phyloP scores from a whole-genome alignment of 2,329 filamentous ascomycete species.

The Stenocarpella maydis region DNA sequence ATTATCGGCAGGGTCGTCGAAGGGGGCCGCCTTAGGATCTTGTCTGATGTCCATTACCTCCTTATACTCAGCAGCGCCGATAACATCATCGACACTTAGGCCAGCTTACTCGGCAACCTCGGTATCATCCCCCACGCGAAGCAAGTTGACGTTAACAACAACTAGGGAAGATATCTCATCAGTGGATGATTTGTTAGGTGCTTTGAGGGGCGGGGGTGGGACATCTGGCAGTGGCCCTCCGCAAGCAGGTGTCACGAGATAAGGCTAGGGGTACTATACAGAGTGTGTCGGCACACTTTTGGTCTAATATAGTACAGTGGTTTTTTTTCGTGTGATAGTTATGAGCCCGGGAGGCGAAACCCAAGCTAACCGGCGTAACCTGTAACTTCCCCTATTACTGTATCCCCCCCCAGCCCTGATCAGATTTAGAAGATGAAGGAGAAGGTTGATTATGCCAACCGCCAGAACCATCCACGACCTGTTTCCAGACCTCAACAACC shows the following conservation, averaged over 20 bases:
- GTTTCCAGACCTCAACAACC: neutral
- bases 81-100: neutral
- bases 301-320: neutral
- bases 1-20: neutral
- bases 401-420: neutral
- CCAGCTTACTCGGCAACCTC: neutral
- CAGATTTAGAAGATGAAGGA: neutral
- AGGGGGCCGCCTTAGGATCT: neutral
- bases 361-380: too few relatives aligned
- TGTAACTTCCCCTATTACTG: neutral
- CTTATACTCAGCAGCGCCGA: neutral
- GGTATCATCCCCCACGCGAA: neutral
- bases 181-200: neutral
- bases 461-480: neutral
- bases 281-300: too few relatives aligned
- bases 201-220: neutral
- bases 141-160: neutral
- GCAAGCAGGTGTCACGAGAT: neutral
- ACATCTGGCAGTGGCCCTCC: too few relatives aligned
- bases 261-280: neutral
- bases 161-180: neutral
- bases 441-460: neutral
- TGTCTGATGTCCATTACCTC: neutral
- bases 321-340: neutral
- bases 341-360: neutral